These are phyloP conservation scores for Phialophora chinensis DNA, from an alignment of 2,329 filamentous ascomycete species.

Conservation along the genomic window DNA sequence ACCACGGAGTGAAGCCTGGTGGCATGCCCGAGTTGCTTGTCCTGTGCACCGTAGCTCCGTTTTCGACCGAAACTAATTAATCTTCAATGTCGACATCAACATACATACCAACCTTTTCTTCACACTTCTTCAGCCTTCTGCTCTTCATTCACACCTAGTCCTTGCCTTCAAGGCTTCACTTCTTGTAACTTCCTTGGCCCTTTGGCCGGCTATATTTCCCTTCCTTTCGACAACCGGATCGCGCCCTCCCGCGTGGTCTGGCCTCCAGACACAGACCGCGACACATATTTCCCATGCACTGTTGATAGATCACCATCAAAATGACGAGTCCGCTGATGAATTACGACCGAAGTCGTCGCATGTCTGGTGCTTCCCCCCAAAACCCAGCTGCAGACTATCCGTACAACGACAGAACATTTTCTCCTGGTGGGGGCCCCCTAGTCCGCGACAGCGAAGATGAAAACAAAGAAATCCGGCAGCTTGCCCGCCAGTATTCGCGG, in stretches of 20 bases:
- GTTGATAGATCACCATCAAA: neutral
- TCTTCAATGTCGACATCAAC: conserved; percentile 3
- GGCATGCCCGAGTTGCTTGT: neutral
- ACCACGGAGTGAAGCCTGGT: neutral
- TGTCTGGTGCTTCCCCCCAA: conserved; percentile 26
- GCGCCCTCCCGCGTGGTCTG: neutral
- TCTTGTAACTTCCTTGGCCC: neutral
- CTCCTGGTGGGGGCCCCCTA: conserved; percentile 19
- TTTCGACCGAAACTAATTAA: neutral
- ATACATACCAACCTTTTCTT: neutral
- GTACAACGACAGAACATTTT: conserved; percentile 19
- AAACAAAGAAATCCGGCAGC: conserved; percentile 23
- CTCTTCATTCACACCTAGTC: neutral
- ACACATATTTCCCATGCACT: conserved; percentile 7
- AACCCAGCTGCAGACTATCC: conserved; percentile 17
- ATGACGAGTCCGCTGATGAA: conserved; percentile 30
- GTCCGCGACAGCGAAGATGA: conserved; percentile 19
- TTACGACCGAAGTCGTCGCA: conserved; percentile 25
- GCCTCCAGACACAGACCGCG: neutral
- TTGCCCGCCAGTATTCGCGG: conserved; percentile 30
- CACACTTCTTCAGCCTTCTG: conserved; percentile 1
- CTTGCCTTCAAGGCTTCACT: neutral
- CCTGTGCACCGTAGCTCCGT: neutral
- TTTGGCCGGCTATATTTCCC: neutral
- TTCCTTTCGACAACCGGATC: neutral